Evolutionary conservation across 805 yeast genomes (phyloP), one percentile per base, ranked within the genome.

Genomic region (Metschnikowia kunwiensis): DNA sequence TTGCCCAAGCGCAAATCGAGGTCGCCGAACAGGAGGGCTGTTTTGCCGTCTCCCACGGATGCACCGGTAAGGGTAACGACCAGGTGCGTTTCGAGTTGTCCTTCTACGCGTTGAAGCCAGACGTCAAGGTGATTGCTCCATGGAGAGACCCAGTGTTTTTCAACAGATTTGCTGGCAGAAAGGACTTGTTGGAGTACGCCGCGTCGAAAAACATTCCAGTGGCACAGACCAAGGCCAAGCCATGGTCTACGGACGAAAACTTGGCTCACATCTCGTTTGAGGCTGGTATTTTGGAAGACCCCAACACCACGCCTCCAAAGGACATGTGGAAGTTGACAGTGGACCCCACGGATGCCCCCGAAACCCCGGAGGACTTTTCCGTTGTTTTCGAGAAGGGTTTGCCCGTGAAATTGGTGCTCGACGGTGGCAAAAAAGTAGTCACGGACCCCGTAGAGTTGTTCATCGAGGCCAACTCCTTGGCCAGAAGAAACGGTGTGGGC

Each of bases 181-280:
- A 86, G 56, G 99, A 88, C 62, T 74, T 93, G 60, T 77, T 93
- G 57, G 96, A 85, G 29, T 93, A 93, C 63, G 96, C 99, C 47
- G 93, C 85, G 38, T 77, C 77, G 53, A 93, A 93, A 77, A 78
- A 76, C 54, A 93, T 93, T 52, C 95, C 94, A 47, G 99, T 93
- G 41, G 74, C 94, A 32, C 99, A 93, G 74, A 93, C 99, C 51
- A 88, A 88, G 68, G 87, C 97, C 49, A 93, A 93, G 75, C 99
- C 99, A 54, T 93, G 99, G 99, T 89, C 97, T 24, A 93, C 98
- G 40, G 99, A 93, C 65, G 99, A 93, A 74, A 93, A 93, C 78
- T 73, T 91, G 80, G 98, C 97, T 30, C 99, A 93, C 70, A 93
- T 93, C 65, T 91, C 97, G 25, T 93, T 86, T 65, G 99, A 93